Evolutionary conservation across 768 basidiomycete species (phyloP).

Genomic region (Suillus brevipes): DNA sequence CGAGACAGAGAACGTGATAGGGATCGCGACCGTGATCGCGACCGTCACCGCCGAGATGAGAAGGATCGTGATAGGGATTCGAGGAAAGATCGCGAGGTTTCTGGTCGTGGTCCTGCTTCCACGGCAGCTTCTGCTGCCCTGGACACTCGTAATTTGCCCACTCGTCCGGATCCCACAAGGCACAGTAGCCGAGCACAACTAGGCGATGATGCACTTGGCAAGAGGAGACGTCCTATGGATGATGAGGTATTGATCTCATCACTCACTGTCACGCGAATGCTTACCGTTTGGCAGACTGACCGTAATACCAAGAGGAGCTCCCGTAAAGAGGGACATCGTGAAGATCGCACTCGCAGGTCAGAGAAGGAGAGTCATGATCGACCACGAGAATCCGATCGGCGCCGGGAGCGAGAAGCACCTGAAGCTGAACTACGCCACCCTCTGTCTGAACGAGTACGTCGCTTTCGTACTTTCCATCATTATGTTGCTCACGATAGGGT

Average conservation of each 20-base stretch:
- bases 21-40: slow-evolving; percentile 42
- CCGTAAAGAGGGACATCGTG: slow-evolving; percentile 75
- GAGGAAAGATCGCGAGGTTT: slow-evolving; percentile 60
- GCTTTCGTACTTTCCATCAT: not conserved
- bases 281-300: slow-evolving; percentile 51
- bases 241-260: slow-evolving; percentile 61
- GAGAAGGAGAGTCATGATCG: slow-evolving; percentile 74
- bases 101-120: slow-evolving; percentile 35
- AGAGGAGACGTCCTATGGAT: slow-evolving; percentile 65
- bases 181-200: slow-evolving; percentile 47
- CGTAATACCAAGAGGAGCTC: slow-evolving; percentile 79
- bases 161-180: slow-evolving; percentile 58
- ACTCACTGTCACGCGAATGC: slow-evolving; percentile 8
- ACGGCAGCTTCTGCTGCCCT: slow-evolving; percentile 29
- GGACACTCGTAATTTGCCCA: slow-evolving; percentile 59
- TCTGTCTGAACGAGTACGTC: slow-evolving; percentile 62
- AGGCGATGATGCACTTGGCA: slow-evolving; percentile 68
- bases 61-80: slow-evolving; percentile 65
- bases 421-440: slow-evolving; percentile 50
- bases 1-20: slow-evolving; percentile 51
- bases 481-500: slow-evolving; percentile 11
- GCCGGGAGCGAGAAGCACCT: slow-evolving; percentile 58
- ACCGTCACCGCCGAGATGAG: slow-evolving; percentile 56
- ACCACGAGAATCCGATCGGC: slow-evolving; percentile 64
- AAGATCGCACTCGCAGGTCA: slow-evolving; percentile 66